phyloP scores from a whole-genome alignment of 1,284 basidiomycete species.

The Austropuccinia psidii region DNA sequence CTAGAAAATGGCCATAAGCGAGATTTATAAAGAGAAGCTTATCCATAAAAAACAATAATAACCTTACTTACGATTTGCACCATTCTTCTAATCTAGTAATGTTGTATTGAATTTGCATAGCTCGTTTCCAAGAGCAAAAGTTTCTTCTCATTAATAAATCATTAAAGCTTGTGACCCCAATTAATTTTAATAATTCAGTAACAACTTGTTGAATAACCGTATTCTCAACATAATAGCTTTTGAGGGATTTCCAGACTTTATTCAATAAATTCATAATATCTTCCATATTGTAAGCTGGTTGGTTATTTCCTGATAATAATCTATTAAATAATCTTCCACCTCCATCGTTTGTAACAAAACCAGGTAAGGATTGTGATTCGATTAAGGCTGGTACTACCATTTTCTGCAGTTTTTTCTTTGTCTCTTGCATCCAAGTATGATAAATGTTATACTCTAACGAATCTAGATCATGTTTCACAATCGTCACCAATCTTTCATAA shows the following conservation, averaged over 20 bases:
- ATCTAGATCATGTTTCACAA: conserved; percentile 98
- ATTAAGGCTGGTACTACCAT: conserved; percentile 98
- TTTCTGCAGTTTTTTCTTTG: conserved; percentile 91
- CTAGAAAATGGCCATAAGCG: neutral
- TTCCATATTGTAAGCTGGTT: conserved; percentile 94
- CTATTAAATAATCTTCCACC: conserved; percentile 83
- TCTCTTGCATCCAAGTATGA: conserved; percentile 98
- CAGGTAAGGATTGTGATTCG: conserved; percentile 93
- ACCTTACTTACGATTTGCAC: conserved; percentile 50
- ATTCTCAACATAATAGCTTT: conserved; percentile 98
- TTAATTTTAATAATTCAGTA: conserved; percentile 89
- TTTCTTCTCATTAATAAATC: conserved; percentile 97
- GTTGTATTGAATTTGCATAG: conserved; percentile 99
- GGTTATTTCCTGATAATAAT: conserved; percentile 68
- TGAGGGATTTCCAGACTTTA: conserved; percentile 96
- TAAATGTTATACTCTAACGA: conserved; percentile 99
- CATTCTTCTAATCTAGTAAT: conserved; percentile 91
- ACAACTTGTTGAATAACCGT: conserved; percentile 94
- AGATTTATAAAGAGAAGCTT: conserved; percentile 56
- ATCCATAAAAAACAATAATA: conserved; percentile 57
- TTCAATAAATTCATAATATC: conserved; percentile 94
- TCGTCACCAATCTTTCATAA: conserved; percentile 89
- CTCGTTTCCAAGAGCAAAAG: conserved; percentile 99
- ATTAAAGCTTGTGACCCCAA: conserved; percentile 97
- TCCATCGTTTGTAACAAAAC: conserved; percentile 92